These are phyloP conservation scores for Cucurbitaria berberidis DNA, from an alignment of 2,329 filamentous ascomycete species.

Conservation along the genomic window DNA sequence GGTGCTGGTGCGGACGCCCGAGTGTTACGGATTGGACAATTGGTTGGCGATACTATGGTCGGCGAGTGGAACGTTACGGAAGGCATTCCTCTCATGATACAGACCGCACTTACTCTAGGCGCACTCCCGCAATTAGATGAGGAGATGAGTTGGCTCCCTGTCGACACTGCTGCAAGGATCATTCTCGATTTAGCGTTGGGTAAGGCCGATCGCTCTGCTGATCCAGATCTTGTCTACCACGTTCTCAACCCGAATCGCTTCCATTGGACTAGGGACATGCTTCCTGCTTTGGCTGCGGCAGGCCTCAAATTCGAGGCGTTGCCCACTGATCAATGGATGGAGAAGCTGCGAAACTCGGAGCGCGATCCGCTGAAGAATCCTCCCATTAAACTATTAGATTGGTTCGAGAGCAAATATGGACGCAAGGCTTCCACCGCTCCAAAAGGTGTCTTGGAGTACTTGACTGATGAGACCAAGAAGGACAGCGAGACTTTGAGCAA, in stretches of 20 bases:
- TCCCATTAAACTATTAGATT: slow-evolving; percentile 37
- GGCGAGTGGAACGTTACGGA: slow-evolving; percentile 60
- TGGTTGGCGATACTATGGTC: slow-evolving; percentile 55
- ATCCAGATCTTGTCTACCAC: slow-evolving; percentile 54
- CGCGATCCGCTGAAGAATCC: slow-evolving; percentile 33
- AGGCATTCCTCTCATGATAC: slow-evolving; percentile 59
- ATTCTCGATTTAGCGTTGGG: slow-evolving; percentile 29
- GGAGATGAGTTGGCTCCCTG: slow-evolving; percentile 51
- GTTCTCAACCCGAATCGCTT: slow-evolving; percentile 59
- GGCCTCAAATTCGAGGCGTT: slow-evolving; percentile 46
- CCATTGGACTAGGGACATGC: slow-evolving; percentile 61
- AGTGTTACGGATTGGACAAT: slow-evolving; percentile 54
- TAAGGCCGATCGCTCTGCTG: background rate
- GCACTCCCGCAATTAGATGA: slow-evolving; percentile 56
- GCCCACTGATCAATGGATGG: slow-evolving; percentile 33
- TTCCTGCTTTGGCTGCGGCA: slow-evolving; percentile 56
- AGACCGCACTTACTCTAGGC: slow-evolving; percentile 53
- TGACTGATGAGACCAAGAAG: slow-evolving; percentile 19
- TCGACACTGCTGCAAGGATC: slow-evolving; percentile 50
- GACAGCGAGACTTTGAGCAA: slow-evolving; percentile 18
- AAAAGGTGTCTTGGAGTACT: slow-evolving; percentile 21
- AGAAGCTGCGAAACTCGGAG: slow-evolving; percentile 26
- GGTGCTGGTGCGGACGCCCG: slow-evolving; percentile 28
- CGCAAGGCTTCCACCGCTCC: background rate
- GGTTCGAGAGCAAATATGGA: slow-evolving; percentile 40